These are phyloP conservation scores for Phlegmacium glaucopus DNA, from an alignment of 768 basidiomycete species.

Conservation along the genomic window DNA sequence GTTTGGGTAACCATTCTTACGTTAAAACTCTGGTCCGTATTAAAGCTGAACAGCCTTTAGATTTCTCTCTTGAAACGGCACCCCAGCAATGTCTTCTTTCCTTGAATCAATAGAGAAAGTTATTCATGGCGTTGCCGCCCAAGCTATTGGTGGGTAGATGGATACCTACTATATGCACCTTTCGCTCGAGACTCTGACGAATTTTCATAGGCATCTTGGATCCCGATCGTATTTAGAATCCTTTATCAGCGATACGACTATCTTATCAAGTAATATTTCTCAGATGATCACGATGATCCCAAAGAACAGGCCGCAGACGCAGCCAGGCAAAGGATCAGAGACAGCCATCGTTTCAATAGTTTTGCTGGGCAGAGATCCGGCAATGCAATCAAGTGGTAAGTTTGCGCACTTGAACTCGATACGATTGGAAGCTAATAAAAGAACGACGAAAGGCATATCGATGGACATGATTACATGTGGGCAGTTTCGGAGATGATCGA, in stretches of 20 bases:
- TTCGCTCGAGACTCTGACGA: too few species aligned
- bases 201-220: constrained; percentile 36
- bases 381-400: constrained; percentile 81
- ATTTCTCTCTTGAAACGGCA: too few species aligned
- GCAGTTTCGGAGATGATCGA: constrained; percentile 88
- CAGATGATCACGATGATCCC: constrained; percentile 70
- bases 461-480: constrained; percentile 97
- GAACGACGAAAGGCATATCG: constrained; percentile 90
- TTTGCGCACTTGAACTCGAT: too few species aligned
- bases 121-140: too few species aligned
- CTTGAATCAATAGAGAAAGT: too few species aligned
- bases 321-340: constrained; percentile 71
- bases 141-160: too few species aligned
- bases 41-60: too few species aligned
- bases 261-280: not conserved
- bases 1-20: too few species aligned
- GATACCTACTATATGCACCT: too few species aligned
- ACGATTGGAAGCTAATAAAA: too few species aligned
- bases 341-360: constrained; percentile 77
- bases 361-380: constrained; percentile 72
- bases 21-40: too few species aligned
- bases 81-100: too few species aligned
- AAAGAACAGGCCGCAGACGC: constrained; percentile 70
- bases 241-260: not conserved
- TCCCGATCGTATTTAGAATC: constrained; percentile 37